Percentiles rank a stretch among this genome's conserved stretches.
These are phyloP conservation scores for Penicillium freii DNA, from an alignment of 2,329 filamentous ascomycete genomes.

Conservation along the genomic window DNA sequence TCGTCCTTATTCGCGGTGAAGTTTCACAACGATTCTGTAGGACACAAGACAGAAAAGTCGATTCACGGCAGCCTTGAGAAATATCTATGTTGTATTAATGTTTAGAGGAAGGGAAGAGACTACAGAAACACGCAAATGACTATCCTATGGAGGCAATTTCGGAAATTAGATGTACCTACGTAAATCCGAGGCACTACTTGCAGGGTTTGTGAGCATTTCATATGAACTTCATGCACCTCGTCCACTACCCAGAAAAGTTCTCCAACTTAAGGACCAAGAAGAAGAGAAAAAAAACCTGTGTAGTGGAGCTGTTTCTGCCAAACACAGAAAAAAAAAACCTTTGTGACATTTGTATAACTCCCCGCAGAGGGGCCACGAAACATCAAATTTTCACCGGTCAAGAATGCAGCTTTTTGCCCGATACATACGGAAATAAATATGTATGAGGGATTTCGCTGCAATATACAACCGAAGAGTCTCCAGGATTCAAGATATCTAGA, in stretches of 20 bases:
- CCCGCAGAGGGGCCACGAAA: slow-evolving; percentile 25
- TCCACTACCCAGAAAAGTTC: slow-evolving; percentile 22
- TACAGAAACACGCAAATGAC: neutral
- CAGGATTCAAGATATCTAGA: neutral
- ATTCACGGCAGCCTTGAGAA: neutral
- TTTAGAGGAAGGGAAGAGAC: neutral
- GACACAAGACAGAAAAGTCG: neutral
- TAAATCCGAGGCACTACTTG: neutral
- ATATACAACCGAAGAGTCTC: neutral
- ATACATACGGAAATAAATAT: slow-evolving; percentile 3
- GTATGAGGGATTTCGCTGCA: neutral
- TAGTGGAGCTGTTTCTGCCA: slow-evolving; percentile 21
- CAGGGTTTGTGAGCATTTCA: neutral
- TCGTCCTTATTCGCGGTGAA: slow-evolving; percentile 21
- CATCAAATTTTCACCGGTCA: slow-evolving; percentile 22
- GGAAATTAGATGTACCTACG: slow-evolving; percentile 1
- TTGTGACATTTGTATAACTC: slow-evolving; percentile 15
- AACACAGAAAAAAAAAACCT: slow-evolving; percentile 23
- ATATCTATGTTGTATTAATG: no score
- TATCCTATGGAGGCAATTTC: neutral
- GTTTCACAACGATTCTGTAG: neutral
- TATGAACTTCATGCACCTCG: slow-evolving; percentile 21
- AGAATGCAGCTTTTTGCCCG: neutral
- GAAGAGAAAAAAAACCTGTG: slow-evolving; percentile 13
- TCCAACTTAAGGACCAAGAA: slow-evolving; percentile 20